Conservation (phyloP, 2,329 filamentous ascomycete species). For the Sarocladium oryzae region DNA sequence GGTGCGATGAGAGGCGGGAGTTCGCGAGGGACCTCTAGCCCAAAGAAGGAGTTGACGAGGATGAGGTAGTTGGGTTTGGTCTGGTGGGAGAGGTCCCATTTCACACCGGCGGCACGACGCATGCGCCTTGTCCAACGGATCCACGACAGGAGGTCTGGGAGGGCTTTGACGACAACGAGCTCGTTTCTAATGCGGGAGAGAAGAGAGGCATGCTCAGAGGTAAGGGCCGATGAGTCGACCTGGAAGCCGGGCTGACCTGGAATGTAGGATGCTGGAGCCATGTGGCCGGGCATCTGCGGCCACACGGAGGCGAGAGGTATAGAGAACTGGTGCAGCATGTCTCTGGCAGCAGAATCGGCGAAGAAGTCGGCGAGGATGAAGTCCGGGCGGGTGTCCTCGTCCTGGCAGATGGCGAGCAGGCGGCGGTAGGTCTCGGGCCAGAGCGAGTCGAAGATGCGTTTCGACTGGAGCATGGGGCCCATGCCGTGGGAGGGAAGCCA, state of each 20-base stretch:
- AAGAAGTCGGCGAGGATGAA: slow-evolving; percentile 39
- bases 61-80: slow-evolving; percentile 34
- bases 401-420: slow-evolving; percentile 13
- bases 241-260: slow-evolving; percentile 36
- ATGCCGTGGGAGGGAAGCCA: slow-evolving; percentile 27
- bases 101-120: slow-evolving; percentile 27
- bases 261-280: slow-evolving; percentile 31
- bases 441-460: slow-evolving; percentile 29
- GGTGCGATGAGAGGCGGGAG: slow-evolving; percentile 31
- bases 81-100: slow-evolving; percentile 19
- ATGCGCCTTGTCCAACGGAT: slow-evolving; percentile 25
- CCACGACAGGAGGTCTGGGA: slow-evolving; percentile 24
- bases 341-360: slow-evolving; percentile 32
- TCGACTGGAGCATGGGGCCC: slow-evolving; percentile 25
- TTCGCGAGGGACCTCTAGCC: slow-evolving; percentile 34
- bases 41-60: slow-evolving; percentile 38
- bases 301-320: slow-evolving; percentile 32
- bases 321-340: slow-evolving; percentile 30
- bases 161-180: slow-evolving; percentile 22
- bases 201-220: slow-evolving; percentile 32
- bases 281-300: slow-evolving; percentile 34
- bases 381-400: slow-evolving; percentile 23
- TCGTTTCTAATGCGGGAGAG: slow-evolving; percentile 30
- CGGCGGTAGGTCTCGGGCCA: slow-evolving; percentile 25
- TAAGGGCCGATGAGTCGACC: slow-evolving; percentile 24